These are phyloP conservation scores for Vitis riparia DNA, from an alignment of 164 flowering plant genomes.

Conservation along the genomic window DNA sequence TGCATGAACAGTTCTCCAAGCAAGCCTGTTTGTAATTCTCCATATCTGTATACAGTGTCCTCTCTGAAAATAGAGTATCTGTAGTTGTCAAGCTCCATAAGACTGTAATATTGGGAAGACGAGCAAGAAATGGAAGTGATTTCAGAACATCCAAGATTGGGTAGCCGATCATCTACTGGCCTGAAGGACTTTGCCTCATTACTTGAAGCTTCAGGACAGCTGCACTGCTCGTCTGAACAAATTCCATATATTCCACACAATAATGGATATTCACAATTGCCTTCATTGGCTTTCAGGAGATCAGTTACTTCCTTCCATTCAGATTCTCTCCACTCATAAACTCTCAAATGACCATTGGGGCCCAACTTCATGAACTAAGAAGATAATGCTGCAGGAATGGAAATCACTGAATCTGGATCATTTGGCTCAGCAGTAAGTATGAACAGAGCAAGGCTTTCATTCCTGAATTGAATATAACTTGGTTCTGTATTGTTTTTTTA, in stretches of 20 bases:
- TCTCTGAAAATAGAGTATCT: no score
- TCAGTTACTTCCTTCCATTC: slow-evolving; percentile 16
- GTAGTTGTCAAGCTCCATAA: no score
- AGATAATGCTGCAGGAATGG: slow-evolving; percentile 7
- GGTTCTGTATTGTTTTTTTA: not conserved
- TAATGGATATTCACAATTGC: slow-evolving; percentile 19
- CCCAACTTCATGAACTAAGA: slow-evolving; percentile 30
- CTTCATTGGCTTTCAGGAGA: not conserved
- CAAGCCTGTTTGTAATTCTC: no score
- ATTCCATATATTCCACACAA: slow-evolving; percentile 28
- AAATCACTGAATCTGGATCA: slow-evolving; percentile 2
- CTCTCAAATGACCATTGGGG: slow-evolving; percentile 31
- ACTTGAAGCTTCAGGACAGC: no score
- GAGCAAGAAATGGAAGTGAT: no score
- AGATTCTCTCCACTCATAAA: slow-evolving; percentile 20
- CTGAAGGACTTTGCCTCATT: no score
- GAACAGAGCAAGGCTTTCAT: slow-evolving; percentile 20
- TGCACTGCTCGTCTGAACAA: no score
- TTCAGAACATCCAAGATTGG: no score
- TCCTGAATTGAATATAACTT: slow-evolving; percentile 15
- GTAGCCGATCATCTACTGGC: no score
- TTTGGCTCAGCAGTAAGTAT: slow-evolving; percentile 14
- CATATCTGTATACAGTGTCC: no score
- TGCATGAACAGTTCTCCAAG: no score
- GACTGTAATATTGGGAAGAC: no score